phyloP scores from a whole-genome alignment of 2,329 filamentous ascomycete species.

The Diaporthe helianthi region DNA sequence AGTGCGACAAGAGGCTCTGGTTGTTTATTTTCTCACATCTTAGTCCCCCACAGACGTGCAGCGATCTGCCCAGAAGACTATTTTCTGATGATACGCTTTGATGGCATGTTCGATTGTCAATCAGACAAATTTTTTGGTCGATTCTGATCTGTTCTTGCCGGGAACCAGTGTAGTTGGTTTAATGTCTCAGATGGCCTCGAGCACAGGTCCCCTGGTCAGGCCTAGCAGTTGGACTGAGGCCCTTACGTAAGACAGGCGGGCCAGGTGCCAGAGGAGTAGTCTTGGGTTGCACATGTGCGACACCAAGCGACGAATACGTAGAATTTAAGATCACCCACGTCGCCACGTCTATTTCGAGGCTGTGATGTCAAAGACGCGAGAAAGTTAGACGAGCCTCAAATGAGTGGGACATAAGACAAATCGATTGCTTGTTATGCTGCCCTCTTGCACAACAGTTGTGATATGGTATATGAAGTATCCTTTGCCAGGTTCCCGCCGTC shows the following conservation, averaged over 20 bases:
- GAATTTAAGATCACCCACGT: not conserved
- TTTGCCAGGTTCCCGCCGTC: not conserved
- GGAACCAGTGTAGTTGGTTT: not conserved
- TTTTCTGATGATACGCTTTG: not conserved
- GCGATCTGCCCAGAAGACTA: not conserved
- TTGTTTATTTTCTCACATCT: conserved; percentile 2
- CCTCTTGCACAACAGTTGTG: conserved; percentile 28
- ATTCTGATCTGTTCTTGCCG: not conserved
- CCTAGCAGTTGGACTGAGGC: not conserved
- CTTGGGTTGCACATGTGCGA: not conserved
- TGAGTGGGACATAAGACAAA: conserved; percentile 15
- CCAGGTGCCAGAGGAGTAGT: not conserved
- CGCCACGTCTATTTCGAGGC: not conserved
- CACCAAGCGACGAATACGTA: not conserved
- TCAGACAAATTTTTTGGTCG: not conserved
- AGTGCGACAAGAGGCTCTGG: not conserved
- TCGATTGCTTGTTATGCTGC: conserved; percentile 26
- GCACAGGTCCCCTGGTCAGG: not conserved
- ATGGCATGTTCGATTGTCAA: not conserved
- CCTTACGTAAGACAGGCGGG: conserved; percentile 16
- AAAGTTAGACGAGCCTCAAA: not conserved
- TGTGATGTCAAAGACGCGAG: not conserved
- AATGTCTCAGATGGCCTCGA: not conserved
- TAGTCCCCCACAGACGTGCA: not conserved
- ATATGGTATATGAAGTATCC: conserved; percentile 28